These are phyloP conservation scores for Entomortierella chlamydospora DNA, from an alignment of 192 early-diverging fungal species.

Conservation along the genomic window DNA sequence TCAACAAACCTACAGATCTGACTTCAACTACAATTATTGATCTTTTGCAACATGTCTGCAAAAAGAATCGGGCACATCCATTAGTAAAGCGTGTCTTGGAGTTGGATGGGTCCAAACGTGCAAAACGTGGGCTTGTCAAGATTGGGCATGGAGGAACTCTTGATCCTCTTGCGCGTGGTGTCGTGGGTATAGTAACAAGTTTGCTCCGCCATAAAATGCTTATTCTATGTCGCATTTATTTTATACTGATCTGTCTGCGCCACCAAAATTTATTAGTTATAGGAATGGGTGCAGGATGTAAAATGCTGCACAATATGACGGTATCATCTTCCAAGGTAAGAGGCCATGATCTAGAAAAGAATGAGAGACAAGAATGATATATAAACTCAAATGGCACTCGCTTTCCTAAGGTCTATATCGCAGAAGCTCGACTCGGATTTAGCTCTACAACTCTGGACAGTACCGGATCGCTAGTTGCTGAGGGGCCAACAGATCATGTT, in stretches of 20 bases:
- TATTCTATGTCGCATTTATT: too few species aligned
- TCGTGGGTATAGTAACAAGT: constrained; percentile 51
- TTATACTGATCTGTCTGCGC: background rate
- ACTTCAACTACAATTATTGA: constrained; percentile 58
- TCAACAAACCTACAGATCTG: constrained; percentile 60
- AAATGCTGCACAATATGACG: constrained; percentile 34
- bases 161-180: constrained; percentile 66
- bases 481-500: constrained; percentile 49
- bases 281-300: constrained; percentile 44
- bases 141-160: constrained; percentile 69
- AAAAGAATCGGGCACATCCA: constrained; percentile 18
- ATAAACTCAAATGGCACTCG: background rate
- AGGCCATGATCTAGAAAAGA: background rate
- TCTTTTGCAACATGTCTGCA: constrained; percentile 45
- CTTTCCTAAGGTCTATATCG: constrained; percentile 31
- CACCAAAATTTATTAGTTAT: constrained; percentile 12
- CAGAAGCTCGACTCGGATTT: constrained; percentile 34
- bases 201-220: background rate
- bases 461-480: constrained; percentile 54
- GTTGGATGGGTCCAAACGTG: constrained; percentile 24
- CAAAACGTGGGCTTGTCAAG: constrained; percentile 56
- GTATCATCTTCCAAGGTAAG: constrained; percentile 43
- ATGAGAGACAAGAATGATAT: background rate
- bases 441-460: constrained; percentile 47
- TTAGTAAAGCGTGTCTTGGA: constrained; percentile 17